Base-by-base conservation (phyloP, 495 filamentous ascomycete species). In the Glarea lozoyensis region DNA sequence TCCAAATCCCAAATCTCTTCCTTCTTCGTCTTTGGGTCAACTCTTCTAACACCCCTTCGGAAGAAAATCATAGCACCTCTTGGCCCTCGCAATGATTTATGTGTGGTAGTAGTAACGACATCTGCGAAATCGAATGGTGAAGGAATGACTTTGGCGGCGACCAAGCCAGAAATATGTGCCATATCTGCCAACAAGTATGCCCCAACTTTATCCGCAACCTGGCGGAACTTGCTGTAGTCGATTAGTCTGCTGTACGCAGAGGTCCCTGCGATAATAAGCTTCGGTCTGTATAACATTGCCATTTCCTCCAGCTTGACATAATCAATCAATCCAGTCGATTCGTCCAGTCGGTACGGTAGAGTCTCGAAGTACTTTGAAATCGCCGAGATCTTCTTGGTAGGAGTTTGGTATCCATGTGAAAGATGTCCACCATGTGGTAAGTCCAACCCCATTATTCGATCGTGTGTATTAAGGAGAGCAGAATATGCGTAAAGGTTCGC, bases 321-420 rank as follows among this genome's bases (percentile, higher is more conserved):
- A 67, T 98, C 88, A 59, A 98, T 97, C 43, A 90, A 62, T 36
- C 92, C 93, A 4, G 92, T 97, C 23, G 75, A 71, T 63, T 90
- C 86, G 51, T 98, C 81, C 19, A 98, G 75, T 20, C 87, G 78
- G 67, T 98, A 98, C 1, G 92, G 92, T 10, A 98, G 61, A 3
- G 93, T 97, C 70, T 98, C 92, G 57, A 97, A 98, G 67, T 98
- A 98, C 63, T 96, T 96, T 32, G 92, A 97, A 43, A 98, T 83
- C 53, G 85, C 84, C 12, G 92, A 97, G 54, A 98, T 96, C 73
- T 98, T 98, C 72, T 96, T 97, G 32, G 85, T 88, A 1, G 93
- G 89, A 10, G 83, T 96, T 63, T 98, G 92, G 65, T 98, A 98
- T 39, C 92, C 92, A 62, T 98, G 92, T 12, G 92, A 97, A 29